Conservation (phyloP, 768 basidiomycete genomes). For the Agrocybe pediades region DNA sequence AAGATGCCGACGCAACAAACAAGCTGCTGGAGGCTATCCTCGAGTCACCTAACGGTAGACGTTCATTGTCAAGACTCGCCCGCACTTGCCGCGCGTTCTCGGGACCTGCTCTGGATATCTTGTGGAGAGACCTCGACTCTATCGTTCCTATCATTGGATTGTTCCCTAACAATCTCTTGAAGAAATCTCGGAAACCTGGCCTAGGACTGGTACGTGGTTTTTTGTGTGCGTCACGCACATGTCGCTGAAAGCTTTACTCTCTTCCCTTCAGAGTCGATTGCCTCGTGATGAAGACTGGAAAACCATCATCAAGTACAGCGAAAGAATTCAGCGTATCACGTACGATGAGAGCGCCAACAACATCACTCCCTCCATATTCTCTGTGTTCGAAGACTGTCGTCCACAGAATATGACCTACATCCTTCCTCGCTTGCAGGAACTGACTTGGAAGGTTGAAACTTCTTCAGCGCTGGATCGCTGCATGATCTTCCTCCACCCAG, state of each 20-base stretch:
- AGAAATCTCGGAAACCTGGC: conserved; percentile 71
- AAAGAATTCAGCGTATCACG: conserved; percentile 66
- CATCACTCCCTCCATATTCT: conserved; percentile 65
- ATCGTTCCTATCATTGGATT: conserved; percentile 70
- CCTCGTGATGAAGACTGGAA: conserved; percentile 75
- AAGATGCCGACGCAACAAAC: conserved; percentile 60
- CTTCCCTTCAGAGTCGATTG: conserved; percentile 45
- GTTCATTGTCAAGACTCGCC: conserved; percentile 68
- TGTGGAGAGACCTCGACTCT: conserved; percentile 82
- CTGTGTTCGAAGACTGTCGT: conserved; percentile 63
- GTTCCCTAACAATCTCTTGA: conserved; percentile 69
- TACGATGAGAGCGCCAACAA: conserved; percentile 71
- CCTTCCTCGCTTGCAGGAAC: conserved; percentile 66
- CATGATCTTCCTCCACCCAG: conserved; percentile 65
- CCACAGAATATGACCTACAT: conserved; percentile 54
- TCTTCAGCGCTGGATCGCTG: conserved; percentile 65
- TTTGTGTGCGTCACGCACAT: neutral
- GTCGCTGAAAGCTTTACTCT: conserved; percentile 3
- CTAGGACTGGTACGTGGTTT: conserved; percentile 65
- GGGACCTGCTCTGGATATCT: conserved; percentile 68
- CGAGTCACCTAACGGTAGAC: conserved; percentile 63
- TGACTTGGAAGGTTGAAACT: conserved; percentile 75
- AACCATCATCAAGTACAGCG: conserved; percentile 62
- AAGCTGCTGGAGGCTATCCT: conserved; percentile 50
- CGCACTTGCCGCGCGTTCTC: conserved; percentile 75